Evolutionary conservation across 2,329 filamentous ascomycete species (phyloP).

Genomic region (Podosphaera xanthii): DNA sequence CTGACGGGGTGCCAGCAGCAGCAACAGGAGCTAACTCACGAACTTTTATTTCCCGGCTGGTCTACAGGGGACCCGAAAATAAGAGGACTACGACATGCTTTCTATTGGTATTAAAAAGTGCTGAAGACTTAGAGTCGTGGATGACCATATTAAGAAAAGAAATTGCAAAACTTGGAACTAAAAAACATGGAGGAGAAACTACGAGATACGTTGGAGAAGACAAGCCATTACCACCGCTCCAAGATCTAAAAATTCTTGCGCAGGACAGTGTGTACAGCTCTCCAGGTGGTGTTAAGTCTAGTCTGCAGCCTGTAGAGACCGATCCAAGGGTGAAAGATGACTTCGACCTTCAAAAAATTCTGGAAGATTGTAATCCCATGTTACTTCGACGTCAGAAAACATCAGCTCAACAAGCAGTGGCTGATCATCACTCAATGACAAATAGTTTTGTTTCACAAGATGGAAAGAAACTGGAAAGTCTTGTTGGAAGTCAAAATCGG

Average conservation of each 20-base stretch:
- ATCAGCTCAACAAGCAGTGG: constrained; percentile 1
- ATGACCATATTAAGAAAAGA: constrained; percentile 42
- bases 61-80: constrained; percentile 33
- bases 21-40: constrained; percentile 21
- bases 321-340: constrained; percentile 7
- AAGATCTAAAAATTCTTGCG: too few species aligned
- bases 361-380: constrained; percentile 5
- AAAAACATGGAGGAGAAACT: constrained; percentile 36
- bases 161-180: constrained; percentile 48
- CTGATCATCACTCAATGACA: constrained; percentile 31
- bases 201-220: constrained; percentile 26
- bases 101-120: constrained; percentile 48
- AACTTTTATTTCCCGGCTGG: constrained; percentile 41
- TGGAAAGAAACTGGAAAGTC: constrained; percentile 31
- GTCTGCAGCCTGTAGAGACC: too few species aligned
- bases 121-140: constrained; percentile 58
- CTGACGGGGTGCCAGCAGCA: constrained; percentile 26
- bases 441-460: constrained; percentile 36
- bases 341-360: constrained; percentile 4
- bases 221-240: constrained; percentile 9
- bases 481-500: constrained; percentile 32
- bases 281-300: too few species aligned
- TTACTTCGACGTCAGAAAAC: constrained; percentile 1
- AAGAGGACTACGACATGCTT: constrained; percentile 34
- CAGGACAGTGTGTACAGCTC: too few species aligned